Evolutionary conservation across 2,329 filamentous ascomycete genomes (phyloP), one percentile per base, ranked within the genome.

Genomic region (Hypocreales sp.): DNA sequence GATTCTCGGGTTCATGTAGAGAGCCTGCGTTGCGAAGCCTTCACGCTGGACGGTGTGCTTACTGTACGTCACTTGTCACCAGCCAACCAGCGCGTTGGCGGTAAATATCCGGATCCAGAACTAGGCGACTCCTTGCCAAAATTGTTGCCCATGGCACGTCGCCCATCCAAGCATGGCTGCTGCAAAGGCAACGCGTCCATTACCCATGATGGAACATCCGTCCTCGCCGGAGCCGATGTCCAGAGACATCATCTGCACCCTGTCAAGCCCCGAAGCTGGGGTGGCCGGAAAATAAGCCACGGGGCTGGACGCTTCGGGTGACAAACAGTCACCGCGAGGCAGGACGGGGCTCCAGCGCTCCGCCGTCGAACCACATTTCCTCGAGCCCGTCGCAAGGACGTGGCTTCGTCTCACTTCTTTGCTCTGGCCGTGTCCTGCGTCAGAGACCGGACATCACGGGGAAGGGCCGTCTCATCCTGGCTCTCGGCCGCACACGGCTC

Each of bases 221-320:
- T 25, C 14, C n/a, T 3, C 24, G 5, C 30, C 26, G 7, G 27
- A 20, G 14, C 26, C 28, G 32, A 38, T 41, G 38, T 37, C 36
- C 23, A 24, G 32, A 35, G 31, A 39, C 38, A 36, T 36, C 27
- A 26, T 24, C 34, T 27, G 25, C 35, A 25, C 30, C 29, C 18
- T 50, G 44, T 47, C 58, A 57, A 64, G 51, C 61, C 64, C 64
- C 61, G 66, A 61, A 42, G 61, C 35, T 39, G 62, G 62, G 63
- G 61, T 63, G 35, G 41, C 40, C 36, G 45, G 40, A 39, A 42
- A 60, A 42, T 67, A 58, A 54, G 36, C 36, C 31, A 27, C n/a
- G 15, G 25, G 26, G 30, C 29, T 24, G 24, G 26, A 35, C 35
- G 40, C 42, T 41, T 46, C 40, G 32, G 28, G 40, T 44, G 40